phyloP scores from a whole-genome alignment of 2,329 filamentous ascomycete genomes.

The Aspergillus intermedius region DNA sequence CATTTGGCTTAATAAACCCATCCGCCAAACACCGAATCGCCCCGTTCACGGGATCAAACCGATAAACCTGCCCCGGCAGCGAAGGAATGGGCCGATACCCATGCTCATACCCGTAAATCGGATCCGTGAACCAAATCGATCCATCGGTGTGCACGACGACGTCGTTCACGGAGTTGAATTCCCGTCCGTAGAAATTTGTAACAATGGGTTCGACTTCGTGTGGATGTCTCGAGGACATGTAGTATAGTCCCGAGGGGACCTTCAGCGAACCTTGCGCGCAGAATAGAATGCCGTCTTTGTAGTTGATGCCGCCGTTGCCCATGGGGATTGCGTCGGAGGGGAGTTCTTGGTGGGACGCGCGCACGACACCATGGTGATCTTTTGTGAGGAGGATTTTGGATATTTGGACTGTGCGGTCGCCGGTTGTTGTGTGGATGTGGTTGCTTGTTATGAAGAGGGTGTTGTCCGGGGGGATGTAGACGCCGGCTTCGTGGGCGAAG shows the following conservation, averaged over 20 bases:
- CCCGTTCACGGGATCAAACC: slow-evolving; percentile 30
- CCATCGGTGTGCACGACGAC: slow-evolving; percentile 29
- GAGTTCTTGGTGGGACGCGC: slow-evolving; percentile 1
- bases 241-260: slow-evolving; percentile 9
- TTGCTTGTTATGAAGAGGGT: slow-evolving; percentile 36
- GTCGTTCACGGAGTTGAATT: slow-evolving; percentile 36
- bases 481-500: slow-evolving; percentile 46
- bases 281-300: slow-evolving; percentile 35
- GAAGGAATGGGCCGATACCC: slow-evolving; percentile 26
- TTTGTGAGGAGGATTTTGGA: slow-evolving; percentile 8
- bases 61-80: slow-evolving; percentile 34
- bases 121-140: slow-evolving; percentile 36
- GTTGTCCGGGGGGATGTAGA: slow-evolving; percentile 28
- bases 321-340: slow-evolving; percentile 29
- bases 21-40: slow-evolving; percentile 33
- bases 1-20: slow-evolving; percentile 37
- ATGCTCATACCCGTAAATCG: slow-evolving; percentile 32
- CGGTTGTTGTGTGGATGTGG: slow-evolving; percentile 12
- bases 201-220: slow-evolving; percentile 19
- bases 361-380: not conserved
- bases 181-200: slow-evolving; percentile 29
- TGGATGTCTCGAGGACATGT: slow-evolving; percentile 12
- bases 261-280: slow-evolving; percentile 34
- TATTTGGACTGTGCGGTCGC: slow-evolving; percentile 18
- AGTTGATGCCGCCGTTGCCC: slow-evolving; percentile 48